Conservation (phyloP, 495 filamentous ascomycete genomes). For the Halenospora varia region DNA sequence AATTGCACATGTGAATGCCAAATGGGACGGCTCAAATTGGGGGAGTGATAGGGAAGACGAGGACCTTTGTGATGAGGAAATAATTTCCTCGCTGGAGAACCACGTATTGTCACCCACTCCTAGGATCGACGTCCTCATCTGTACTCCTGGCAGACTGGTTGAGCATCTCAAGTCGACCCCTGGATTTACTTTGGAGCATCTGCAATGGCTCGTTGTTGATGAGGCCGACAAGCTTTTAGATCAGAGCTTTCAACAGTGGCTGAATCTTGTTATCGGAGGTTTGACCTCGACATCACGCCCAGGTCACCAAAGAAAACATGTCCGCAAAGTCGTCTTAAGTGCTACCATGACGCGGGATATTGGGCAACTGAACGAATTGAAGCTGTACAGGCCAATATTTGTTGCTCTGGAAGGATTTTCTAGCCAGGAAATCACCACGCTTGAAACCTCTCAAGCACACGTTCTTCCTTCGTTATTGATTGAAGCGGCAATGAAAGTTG, state of each 20-base stretch:
- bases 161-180: constrained; percentile 82
- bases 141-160: constrained; percentile 87
- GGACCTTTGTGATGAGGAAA: constrained; percentile 26
- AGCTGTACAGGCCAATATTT: constrained; percentile 68
- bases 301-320: constrained; percentile 33
- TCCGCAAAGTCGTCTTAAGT: constrained; percentile 71
- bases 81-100: constrained; percentile 40
- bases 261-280: constrained; percentile 63
- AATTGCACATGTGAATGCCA: constrained; percentile 17
- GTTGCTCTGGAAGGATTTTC: constrained; percentile 62
- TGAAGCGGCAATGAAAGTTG: constrained; percentile 72
- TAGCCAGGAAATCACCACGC: constrained; percentile 26
- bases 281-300: constrained; percentile 33
- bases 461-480: constrained; percentile 64
- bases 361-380: constrained; percentile 69
- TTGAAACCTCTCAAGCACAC: constrained; percentile 18
- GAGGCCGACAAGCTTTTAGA: constrained; percentile 91
- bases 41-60: constrained; percentile 24
- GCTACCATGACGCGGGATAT: constrained; percentile 93
- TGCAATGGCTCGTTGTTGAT: constrained; percentile 87
- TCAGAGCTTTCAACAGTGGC: constrained; percentile 91
- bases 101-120: constrained; percentile 61
- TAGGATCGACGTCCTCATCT: constrained; percentile 84
- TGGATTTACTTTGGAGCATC: constrained; percentile 69
- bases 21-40: constrained; percentile 18